Percentiles rank a stretch among this genome's conserved stretches.
These are phyloP conservation scores for Eimeria zaria DNA, from an alignment of 169 alveolate species.

Conservation along the genomic window DNA sequence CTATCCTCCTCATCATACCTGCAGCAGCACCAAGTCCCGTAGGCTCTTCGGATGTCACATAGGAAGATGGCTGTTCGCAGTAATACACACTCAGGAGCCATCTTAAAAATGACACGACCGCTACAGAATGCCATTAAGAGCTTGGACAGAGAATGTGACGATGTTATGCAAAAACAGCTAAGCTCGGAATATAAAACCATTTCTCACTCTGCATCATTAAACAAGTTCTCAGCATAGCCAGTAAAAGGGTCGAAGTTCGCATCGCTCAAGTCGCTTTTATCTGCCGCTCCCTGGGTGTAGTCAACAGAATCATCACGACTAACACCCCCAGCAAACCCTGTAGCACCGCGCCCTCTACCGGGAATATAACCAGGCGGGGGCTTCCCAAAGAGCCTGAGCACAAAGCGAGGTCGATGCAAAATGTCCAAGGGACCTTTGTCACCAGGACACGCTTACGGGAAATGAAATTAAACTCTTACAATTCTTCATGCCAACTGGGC, in stretches of 20 bases:
- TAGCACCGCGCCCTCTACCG: constrained; percentile 92
- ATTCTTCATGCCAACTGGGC: background rate
- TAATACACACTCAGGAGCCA: background rate
- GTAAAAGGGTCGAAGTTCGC: constrained; percentile 96
- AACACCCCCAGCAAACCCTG: constrained; percentile 97
- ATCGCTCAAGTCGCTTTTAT: constrained; percentile 94
- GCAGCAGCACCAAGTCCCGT: background rate
- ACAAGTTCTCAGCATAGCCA: constrained; percentile 91
- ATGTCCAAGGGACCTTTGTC: background rate
- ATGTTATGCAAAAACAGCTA: background rate
- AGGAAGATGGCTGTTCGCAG: background rate
- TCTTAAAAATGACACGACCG: background rate
- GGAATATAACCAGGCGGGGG: constrained; percentile 91
- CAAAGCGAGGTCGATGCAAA: background rate
- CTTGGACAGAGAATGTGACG: background rate
- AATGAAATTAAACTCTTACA: background rate
- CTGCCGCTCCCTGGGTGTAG: constrained; percentile 86
- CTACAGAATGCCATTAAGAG: background rate
- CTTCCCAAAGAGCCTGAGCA: constrained; percentile 84
- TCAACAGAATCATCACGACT: constrained; percentile 97
- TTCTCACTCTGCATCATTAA: constrained; percentile 86
- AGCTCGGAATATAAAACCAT: background rate
- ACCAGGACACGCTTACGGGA: background rate
- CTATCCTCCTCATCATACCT: constrained; percentile 97
- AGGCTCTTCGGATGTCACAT: background rate